Base-by-base conservation (phyloP, 2,329 filamentous ascomycete genomes). In the Fusarium anthophilum region DNA sequence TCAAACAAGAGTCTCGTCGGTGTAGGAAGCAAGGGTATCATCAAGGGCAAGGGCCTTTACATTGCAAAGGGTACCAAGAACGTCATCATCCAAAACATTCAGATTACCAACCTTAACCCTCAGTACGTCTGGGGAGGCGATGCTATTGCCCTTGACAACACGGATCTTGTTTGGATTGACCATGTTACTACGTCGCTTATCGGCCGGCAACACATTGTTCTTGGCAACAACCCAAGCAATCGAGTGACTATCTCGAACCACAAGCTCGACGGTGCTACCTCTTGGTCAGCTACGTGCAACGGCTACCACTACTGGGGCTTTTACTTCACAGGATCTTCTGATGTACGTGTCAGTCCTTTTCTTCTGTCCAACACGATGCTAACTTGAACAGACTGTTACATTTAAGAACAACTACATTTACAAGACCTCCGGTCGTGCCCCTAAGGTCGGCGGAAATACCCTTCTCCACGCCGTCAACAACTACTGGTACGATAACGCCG, bases 1-100 rank as follows among this genome's bases (percentile, higher is more conserved):
- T 88, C 86, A 66, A 87, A 91, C 84, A 91, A 91, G 84, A 86
- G 85, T n/a, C 76, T 91, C 55, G 78, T 91, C 39, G 89, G 89
- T 24, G 79, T 84, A 63, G 89, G 88, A 61, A 80, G 77, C 73
- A 82, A 83, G 66, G 89, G 88, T 77, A 79, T 89, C 30, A 89
- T 91, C 77, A 87, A 86, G 79, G 88, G 88, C 75, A 90, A 89
- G 82, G 88, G 88, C 3, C 53, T 56, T 4, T 56, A 56, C 5
- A 43, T 56, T 11, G 53, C 53, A 11, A 43, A 43, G 26, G 53
- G 53, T 11, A 83, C 79, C 76, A 79, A 76, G 68, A 90, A 91
- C 79, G 81, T 92, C 79, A 91, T 91, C 76, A 87, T 91, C 78
- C 89, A 89, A 83, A 90, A 89, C 80, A 82, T 89, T 63, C 84